These are phyloP conservation scores for Penicillium sumatraense DNA, from an alignment of 2,329 filamentous ascomycete genomes.

Conservation along the genomic window DNA sequence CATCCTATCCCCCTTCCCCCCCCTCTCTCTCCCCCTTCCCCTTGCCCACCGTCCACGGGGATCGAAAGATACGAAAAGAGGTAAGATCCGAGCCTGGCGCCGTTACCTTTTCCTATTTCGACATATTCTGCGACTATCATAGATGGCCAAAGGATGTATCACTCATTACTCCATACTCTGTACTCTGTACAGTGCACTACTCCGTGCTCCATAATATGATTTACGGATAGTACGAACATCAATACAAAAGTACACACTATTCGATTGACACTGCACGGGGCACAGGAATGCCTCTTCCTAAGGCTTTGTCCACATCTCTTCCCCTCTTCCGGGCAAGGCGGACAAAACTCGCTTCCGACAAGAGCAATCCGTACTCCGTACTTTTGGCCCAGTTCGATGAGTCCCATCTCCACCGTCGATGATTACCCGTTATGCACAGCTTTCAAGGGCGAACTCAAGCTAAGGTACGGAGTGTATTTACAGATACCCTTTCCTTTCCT, in stretches of 20 bases:
- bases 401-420: constrained; percentile 5
- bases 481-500: not conserved
- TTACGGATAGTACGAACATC: constrained; percentile 4
- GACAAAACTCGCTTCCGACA: not conserved
- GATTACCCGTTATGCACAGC: constrained; percentile 1
- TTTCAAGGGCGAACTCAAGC: not conserved
- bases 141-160: not conserved
- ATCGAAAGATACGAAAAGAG: not conserved
- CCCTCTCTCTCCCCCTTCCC: not conserved
- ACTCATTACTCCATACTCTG: not conserved
- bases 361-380: not conserved
- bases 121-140: not conserved
- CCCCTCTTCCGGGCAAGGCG: not conserved
- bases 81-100: not conserved
- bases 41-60: not conserved
- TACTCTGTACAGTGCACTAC: not conserved
- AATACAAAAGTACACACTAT: constrained; percentile 5
- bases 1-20: not conserved
- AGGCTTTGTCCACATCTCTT: not conserved
- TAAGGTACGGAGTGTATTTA: too few relatives aligned
- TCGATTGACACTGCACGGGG: not conserved
- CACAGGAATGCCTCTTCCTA: not conserved
- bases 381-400: constrained; percentile 8
- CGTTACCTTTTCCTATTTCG: constrained; percentile 2
- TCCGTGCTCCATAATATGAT: too few relatives aligned